Conservation (phyloP, 805 yeast genomes). For the Naumovozyma castellii region DNA sequence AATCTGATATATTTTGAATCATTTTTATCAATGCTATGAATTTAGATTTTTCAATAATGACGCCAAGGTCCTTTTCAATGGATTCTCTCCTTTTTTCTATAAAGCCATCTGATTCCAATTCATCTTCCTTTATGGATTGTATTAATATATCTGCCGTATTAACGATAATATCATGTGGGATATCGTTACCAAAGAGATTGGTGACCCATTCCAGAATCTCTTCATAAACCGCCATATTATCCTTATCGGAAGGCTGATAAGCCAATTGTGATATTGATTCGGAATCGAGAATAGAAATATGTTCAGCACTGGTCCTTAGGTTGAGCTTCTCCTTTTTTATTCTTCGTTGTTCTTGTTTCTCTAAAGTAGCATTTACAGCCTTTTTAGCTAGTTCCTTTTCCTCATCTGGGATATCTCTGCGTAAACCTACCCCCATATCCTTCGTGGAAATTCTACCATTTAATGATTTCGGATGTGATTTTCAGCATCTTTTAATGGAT, state of each 20-base stretch:
- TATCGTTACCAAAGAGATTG: conserved; percentile 50
- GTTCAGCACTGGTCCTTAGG: conserved; percentile 1
- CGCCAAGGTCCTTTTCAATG: conserved; percentile 40
- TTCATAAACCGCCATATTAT: conserved; percentile 44
- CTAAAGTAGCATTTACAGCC: conserved; percentile 13
- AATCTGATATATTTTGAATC: conserved; percentile 45
- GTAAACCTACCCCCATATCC: conserved; percentile 54
- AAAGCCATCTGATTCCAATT: conserved; percentile 9
- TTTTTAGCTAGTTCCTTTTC: conserved; percentile 14
- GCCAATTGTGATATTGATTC: conserved; percentile 39
- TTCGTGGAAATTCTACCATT: conserved; percentile 54
- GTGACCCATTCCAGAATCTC: conserved; percentile 52
- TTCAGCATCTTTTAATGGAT: conserved; percentile 37
- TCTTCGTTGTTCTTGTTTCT: conserved; percentile 8
- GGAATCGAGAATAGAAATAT: conserved; percentile 28
- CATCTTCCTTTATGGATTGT: conserved; percentile 13
- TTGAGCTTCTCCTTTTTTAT: conserved; percentile 2
- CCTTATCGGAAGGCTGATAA: conserved; percentile 55
- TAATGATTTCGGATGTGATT: conserved; percentile 63
- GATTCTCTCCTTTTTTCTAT: conserved; percentile 35
- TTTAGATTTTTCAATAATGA: conserved; percentile 25
- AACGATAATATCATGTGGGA: conserved; percentile 61
- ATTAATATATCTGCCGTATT: conserved; percentile 23
- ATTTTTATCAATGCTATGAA: conserved; percentile 39
- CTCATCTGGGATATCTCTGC: conserved; percentile 1